Evolutionary conservation across 2,329 filamentous ascomycete species (phyloP).

Genomic region (Colletotrichum musae): DNA sequence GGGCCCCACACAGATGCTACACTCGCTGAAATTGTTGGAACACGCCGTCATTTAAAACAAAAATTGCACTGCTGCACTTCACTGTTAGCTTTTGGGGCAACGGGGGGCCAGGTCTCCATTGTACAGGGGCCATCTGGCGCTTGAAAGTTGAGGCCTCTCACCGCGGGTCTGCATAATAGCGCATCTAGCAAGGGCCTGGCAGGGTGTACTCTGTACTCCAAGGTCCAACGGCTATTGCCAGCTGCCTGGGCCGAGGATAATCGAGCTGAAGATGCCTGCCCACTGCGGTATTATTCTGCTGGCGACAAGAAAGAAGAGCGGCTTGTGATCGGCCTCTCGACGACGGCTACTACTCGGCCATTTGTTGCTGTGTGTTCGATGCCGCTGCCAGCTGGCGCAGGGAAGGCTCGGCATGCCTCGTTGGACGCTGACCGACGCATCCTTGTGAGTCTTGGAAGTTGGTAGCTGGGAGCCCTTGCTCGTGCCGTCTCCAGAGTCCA

Average conservation of each 20-base stretch:
- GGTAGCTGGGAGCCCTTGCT: constrained; percentile 1
- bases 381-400: constrained; percentile 7
- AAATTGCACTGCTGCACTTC: constrained; percentile 30
- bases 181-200: constrained; percentile 2
- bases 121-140: constrained; percentile 8
- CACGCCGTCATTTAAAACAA: constrained; percentile 33
- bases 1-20: constrained; percentile 27
- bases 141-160: neutral
- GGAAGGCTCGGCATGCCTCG: neutral
- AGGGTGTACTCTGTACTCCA: neutral
- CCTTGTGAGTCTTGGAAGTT: neutral
- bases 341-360: no score
- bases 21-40: constrained; percentile 38
- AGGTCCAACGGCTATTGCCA: neutral
- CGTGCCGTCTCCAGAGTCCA: neutral
- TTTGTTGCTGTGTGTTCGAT: neutral
- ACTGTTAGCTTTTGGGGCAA: constrained; percentile 18
- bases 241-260: constrained; percentile 15
- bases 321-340: no score
- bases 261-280: neutral
- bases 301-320: neutral
- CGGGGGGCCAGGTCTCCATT: neutral
- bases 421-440: neutral
- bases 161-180: constrained; percentile 2
- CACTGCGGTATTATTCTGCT: constrained; percentile 11